Evolutionary conservation across 805 yeast species (phyloP).

Genomic region (Maudiozyma serrabonitensis): DNA sequence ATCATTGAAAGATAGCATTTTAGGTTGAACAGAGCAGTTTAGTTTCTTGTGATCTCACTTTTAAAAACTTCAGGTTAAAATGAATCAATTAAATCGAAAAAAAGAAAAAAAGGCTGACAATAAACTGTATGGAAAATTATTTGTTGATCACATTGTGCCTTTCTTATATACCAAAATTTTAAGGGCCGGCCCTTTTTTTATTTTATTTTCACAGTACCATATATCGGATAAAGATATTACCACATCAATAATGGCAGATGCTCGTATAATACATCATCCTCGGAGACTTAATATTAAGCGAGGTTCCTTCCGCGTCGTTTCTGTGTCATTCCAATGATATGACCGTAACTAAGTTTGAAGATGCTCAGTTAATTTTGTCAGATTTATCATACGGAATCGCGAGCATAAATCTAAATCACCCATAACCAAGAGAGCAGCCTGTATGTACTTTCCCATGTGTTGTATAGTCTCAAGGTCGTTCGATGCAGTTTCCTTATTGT

Average conservation of each 20-base stretch:
- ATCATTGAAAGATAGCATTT: conserved; percentile 27
- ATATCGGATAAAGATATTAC: background rate
- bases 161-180: background rate
- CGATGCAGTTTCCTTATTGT: background rate
- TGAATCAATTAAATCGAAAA: background rate
- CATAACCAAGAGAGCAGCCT: background rate
- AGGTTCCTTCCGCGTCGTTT: background rate
- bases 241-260: background rate
- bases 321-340: background rate
- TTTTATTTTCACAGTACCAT: background rate
- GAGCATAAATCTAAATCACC: background rate
- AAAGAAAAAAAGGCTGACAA: background rate
- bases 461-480: background rate
- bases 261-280: background rate
- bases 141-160: background rate
- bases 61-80: background rate
- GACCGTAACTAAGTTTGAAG: background rate
- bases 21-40: background rate
- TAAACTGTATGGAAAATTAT: background rate
- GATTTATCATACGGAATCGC: background rate
- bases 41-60: background rate
- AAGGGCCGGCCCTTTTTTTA: background rate
- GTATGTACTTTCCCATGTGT: background rate
- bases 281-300: background rate
- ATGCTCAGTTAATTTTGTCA: background rate